Evolutionary conservation across 345 rosid species (phyloP).

Genomic region (Geranium brycei): DNA sequence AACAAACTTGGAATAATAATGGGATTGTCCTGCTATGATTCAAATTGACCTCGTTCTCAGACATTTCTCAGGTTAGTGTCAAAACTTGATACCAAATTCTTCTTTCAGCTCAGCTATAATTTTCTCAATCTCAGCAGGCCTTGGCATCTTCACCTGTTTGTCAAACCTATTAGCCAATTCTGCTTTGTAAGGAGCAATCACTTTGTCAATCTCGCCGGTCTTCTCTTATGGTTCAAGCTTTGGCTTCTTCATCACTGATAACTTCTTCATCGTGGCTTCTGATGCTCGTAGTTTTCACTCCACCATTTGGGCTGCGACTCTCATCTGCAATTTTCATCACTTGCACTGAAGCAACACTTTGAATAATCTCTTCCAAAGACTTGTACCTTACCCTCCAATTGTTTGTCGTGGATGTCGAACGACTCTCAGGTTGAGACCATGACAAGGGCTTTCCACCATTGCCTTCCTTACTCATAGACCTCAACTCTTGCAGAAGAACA

Average conservation of each 20-base stretch:
- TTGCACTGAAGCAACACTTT: neutral
- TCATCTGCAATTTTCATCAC: neutral
- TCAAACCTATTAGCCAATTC: neutral
- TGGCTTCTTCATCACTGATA: neutral
- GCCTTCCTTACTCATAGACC: neutral
- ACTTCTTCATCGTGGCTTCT: neutral
- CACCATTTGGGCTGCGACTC: neutral
- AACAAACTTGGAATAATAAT: no score
- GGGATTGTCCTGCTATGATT: neutral
- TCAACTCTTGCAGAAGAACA: neutral
- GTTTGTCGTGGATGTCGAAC: neutral
- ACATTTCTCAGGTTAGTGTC: neutral
- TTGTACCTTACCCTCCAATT: neutral
- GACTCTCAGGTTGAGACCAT: neutral
- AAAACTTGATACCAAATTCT: neutral
- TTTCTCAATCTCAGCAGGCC: neutral
- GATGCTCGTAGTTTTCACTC: neutral
- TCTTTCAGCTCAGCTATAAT: neutral
- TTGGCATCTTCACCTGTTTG: neutral
- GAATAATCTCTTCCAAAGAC: neutral
- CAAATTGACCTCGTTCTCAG: neutral
- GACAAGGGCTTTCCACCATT: neutral
- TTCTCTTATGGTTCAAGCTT: constrained; percentile 7
- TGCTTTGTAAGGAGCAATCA: constrained; percentile 10
- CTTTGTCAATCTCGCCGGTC: constrained; percentile 14